These are phyloP conservation scores for Omphalotus guepiniiformis DNA, from an alignment of 768 basidiomycete genomes.

Conservation along the genomic window DNA sequence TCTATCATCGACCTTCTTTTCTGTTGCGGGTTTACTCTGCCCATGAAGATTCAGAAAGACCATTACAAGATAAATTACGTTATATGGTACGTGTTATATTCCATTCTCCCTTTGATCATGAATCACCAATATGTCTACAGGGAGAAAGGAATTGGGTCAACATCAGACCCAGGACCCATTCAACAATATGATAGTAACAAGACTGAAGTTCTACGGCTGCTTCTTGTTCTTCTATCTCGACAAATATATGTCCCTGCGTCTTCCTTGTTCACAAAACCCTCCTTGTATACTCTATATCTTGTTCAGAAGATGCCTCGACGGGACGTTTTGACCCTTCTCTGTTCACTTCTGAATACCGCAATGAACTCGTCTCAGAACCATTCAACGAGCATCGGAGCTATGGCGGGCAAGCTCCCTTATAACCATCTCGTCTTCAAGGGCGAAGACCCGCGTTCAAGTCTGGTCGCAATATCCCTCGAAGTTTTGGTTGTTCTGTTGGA, in stretches of 20 bases:
- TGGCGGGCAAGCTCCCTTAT: slow-evolving; percentile 80
- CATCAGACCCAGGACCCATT: slow-evolving; percentile 62
- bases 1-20: slow-evolving; percentile 85
- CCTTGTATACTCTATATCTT: slow-evolving; percentile 72
- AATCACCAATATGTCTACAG: slow-evolving; percentile 32
- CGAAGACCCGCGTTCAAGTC: slow-evolving; percentile 70
- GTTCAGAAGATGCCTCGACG: slow-evolving; percentile 73
- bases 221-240: slow-evolving; percentile 84
- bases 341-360: slow-evolving; percentile 89
- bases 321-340: slow-evolving; percentile 87
- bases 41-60: slow-evolving; percentile 69
- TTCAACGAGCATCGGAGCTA: slow-evolving; percentile 53
- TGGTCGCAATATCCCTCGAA: slow-evolving; percentile 75
- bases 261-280: slow-evolving; percentile 66
- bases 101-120: not conserved
- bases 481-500: slow-evolving; percentile 72
- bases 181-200: slow-evolving; percentile 74
- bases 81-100: slow-evolving; percentile 65
- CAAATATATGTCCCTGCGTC: slow-evolving; percentile 82
- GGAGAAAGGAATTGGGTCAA: slow-evolving; percentile 95
- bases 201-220: slow-evolving; percentile 83
- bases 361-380: slow-evolving; percentile 60
- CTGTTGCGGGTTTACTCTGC: slow-evolving; percentile 91
- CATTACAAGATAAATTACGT: slow-evolving; percentile 82
- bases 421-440: slow-evolving; percentile 88